phyloP scores from a whole-genome alignment of 139 green algal species.

The Picochlorum sp. region DNA sequence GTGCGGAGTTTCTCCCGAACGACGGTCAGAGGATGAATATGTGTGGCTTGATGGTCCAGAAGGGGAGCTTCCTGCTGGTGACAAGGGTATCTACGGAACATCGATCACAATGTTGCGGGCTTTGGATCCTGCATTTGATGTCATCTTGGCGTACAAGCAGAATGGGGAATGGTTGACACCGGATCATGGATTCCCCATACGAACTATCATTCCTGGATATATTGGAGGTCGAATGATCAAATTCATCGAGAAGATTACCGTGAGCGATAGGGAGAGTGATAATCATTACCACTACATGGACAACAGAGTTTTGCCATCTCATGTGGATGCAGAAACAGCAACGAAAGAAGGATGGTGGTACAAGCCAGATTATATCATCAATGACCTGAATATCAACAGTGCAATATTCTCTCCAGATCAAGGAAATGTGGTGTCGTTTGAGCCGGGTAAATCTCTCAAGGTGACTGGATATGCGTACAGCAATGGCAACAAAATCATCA shows the following conservation, averaged over 20 bases:
- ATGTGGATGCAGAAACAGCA: conserved; percentile 84
- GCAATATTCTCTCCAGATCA: conserved; percentile 78
- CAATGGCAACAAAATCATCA: conserved; percentile 80
- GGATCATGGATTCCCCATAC: conserved; percentile 70
- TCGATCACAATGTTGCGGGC: conserved; percentile 42
- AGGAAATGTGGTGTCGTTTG: conserved; percentile 74
- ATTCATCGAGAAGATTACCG: conserved; percentile 70
- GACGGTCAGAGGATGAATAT: conserved; percentile 30
- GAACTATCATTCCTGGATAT: conserved; percentile 71
- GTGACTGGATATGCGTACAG: conserved; percentile 80
- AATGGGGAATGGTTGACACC: conserved; percentile 58
- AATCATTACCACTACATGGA: conserved; percentile 98
- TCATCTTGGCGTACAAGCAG: conserved; percentile 70
- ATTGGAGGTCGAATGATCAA: conserved; percentile 62
- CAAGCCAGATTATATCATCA: conserved; percentile 98
- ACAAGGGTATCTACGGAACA: conserved; percentile 54
- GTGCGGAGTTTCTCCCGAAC: conserved; percentile 36
- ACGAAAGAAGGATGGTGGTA: conserved; percentile 90
- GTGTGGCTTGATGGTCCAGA: conserved; percentile 70
- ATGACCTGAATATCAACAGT: conserved; percentile 96
- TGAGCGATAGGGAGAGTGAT: conserved; percentile 54
- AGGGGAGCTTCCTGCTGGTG: conserved; percentile 74
- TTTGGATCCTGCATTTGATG: conserved; percentile 54
- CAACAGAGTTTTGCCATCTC: conserved; percentile 90
- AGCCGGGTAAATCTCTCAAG: conserved; percentile 39